Conservation (phyloP, 73 alveolate genomes). For the Tetrahymena malaccensis region DNA sequence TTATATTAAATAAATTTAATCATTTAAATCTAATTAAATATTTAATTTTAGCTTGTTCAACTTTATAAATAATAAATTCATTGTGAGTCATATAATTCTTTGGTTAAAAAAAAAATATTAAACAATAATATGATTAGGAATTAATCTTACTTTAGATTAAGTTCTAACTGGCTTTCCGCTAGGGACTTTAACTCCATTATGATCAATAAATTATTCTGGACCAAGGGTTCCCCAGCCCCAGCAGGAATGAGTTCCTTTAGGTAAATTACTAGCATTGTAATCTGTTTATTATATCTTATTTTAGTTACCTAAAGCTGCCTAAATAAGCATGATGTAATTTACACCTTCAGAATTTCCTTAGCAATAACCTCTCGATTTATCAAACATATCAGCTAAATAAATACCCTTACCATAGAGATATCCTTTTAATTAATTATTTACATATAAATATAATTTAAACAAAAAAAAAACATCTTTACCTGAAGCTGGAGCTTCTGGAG, state of each 20-base stretch:
- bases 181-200: slow-evolving; percentile 64
- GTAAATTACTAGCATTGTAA: slow-evolving; percentile 67
- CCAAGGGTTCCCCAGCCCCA: slow-evolving; percentile 77
- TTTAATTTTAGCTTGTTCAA: slow-evolving; percentile 20
- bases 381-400: slow-evolving; percentile 81
- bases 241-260: slow-evolving; percentile 41
- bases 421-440: slow-evolving; percentile 37
- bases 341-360: slow-evolving; percentile 59
- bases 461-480: slow-evolving; percentile 33
- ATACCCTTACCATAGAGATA: slow-evolving; percentile 88
- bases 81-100: slow-evolving; percentile 57
- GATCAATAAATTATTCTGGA: slow-evolving; percentile 48
- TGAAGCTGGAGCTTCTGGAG: slow-evolving; percentile 89
- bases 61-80: slow-evolving; percentile 86
- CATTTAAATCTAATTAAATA: slow-evolving; percentile 18
- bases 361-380: slow-evolving; percentile 70
- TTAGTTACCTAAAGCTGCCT: slow-evolving; percentile 90
- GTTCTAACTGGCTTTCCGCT: slow-evolving; percentile 49
- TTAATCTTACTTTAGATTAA: not conserved
- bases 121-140: too few species aligned
- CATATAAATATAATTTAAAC: too few species aligned
- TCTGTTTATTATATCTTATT: slow-evolving; percentile 71
- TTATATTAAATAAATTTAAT: not conserved
- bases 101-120: too few species aligned
- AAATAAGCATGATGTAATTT: slow-evolving; percentile 83